Percentiles rank a stretch among this genome's conserved stretches.
Conservation (phyloP, 768 basidiomycete species). For the Termitomyces bulborhizus region DNA sequence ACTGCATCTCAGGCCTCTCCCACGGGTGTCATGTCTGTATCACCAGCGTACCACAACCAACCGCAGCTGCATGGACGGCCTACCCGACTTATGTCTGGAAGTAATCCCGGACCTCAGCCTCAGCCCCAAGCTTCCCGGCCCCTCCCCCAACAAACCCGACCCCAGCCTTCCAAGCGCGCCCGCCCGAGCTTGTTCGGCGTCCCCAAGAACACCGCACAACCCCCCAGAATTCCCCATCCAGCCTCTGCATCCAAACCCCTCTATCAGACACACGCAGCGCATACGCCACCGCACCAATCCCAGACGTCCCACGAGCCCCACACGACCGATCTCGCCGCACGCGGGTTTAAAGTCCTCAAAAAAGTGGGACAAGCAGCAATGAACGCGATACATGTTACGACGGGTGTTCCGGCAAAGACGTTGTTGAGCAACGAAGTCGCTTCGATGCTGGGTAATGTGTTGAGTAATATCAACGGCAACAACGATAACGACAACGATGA, state of each 20-base stretch:
- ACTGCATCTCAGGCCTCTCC: not conserved
- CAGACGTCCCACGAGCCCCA: not conserved
- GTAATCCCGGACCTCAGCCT: not conserved
- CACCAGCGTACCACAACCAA: not conserved
- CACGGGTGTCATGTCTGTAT: not conserved
- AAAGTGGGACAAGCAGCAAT: constrained; percentile 7
- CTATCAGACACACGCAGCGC: no score
- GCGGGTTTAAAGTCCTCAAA: constrained; percentile 7
- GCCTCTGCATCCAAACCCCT: not conserved
- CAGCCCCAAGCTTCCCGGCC: not conserved
- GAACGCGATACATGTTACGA: constrained; percentile 6
- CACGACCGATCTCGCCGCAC: constrained; percentile 9
- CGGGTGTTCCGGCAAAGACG: not conserved
- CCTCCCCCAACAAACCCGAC: not conserved
- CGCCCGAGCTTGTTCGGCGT: constrained; percentile 4
- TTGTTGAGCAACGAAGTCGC: not conserved
- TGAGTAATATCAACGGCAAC: constrained; percentile 12
- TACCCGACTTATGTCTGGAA: no score
- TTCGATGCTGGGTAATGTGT: constrained; percentile 7
- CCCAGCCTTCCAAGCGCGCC: not conserved
- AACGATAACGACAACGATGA: not conserved
- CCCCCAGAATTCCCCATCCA: not conserved
- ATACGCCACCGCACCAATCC: not conserved
- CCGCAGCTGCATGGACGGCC: not conserved
- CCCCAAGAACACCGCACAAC: not conserved